Conservation (phyloP, 2,329 filamentous ascomycete genomes). For the Colletotrichum sp. region DNA sequence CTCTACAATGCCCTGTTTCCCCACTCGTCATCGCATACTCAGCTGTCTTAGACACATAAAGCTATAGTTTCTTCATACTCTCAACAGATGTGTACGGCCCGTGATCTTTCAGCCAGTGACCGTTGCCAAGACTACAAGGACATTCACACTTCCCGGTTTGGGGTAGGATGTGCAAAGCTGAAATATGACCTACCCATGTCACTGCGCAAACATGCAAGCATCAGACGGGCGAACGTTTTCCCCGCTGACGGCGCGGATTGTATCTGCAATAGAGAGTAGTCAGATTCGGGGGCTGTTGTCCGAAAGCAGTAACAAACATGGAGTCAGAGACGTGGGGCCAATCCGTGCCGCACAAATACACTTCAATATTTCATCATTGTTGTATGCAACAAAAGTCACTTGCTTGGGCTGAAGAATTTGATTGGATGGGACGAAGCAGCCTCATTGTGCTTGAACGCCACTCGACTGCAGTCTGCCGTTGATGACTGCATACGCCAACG, state of each 20-base stretch:
- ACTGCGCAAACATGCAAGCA: background rate
- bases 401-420: background rate
- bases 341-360: background rate
- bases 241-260: background rate
- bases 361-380: background rate
- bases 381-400: background rate
- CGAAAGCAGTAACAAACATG: background rate
- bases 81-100: background rate
- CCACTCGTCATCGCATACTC: too few species aligned
- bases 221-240: background rate
- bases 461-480: background rate
- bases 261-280: background rate
- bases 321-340: background rate
- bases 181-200: background rate
- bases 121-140: background rate
- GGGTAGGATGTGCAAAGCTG: background rate
- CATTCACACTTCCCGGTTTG: too few species aligned
- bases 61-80: background rate
- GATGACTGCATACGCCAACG: background rate
- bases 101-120: background rate
- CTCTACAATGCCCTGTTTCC: too few species aligned
- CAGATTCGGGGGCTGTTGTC: background rate
- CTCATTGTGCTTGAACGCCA: background rate
- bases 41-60: background rate
- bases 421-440: rapidly evolving